Evolutionary conservation across 305 asterid genomes (phyloP).

Genomic region (Ajuga reptans): DNA sequence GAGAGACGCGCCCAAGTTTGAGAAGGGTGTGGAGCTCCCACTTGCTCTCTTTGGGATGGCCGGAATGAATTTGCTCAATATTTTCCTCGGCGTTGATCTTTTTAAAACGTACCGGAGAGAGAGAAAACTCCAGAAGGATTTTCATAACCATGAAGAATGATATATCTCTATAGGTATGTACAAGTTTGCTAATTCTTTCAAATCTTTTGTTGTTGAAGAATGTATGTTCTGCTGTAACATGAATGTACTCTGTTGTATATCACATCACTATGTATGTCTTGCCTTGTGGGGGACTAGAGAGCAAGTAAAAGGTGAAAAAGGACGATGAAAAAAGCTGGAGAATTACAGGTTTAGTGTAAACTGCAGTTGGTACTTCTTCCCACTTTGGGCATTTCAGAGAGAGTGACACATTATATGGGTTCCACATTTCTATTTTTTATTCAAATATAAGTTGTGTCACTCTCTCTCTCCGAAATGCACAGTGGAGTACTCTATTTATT

Average conservation of each 20-base stretch:
- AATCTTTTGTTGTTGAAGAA: conserved; percentile 7
- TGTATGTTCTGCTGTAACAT: conserved; percentile 3
- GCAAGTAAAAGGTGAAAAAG: too few relatives aligned
- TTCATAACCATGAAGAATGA: conserved; percentile 38
- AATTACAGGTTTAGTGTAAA: background rate
- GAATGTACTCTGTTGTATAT: conserved; percentile 6
- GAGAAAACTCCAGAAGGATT: conserved; percentile 25
- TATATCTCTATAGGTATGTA: background rate
- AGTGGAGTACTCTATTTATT: too few relatives aligned
- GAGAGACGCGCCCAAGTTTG: conserved; percentile 65
- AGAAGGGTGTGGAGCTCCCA: conserved; percentile 68
- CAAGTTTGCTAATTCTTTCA: conserved; percentile 3
- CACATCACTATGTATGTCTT: background rate
- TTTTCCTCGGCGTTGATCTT: conserved; percentile 65
- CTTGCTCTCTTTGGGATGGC: conserved; percentile 85
- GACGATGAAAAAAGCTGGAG: background rate
- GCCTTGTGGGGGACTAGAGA: background rate
- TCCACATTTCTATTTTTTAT: too few relatives aligned
- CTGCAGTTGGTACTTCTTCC: background rate
- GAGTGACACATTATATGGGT: too few relatives aligned
- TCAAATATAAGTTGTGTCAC: too few relatives aligned
- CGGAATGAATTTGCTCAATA: conserved; percentile 75
- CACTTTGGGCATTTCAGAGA: too few relatives aligned
- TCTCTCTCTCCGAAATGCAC: too few relatives aligned
- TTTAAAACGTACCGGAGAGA: conserved; percentile 56